Evolutionary conservation across 1,284 basidiomycete genomes (phyloP), one percentile per base, ranked within the genome.

Genomic region (Amylostereum areolatum): DNA sequence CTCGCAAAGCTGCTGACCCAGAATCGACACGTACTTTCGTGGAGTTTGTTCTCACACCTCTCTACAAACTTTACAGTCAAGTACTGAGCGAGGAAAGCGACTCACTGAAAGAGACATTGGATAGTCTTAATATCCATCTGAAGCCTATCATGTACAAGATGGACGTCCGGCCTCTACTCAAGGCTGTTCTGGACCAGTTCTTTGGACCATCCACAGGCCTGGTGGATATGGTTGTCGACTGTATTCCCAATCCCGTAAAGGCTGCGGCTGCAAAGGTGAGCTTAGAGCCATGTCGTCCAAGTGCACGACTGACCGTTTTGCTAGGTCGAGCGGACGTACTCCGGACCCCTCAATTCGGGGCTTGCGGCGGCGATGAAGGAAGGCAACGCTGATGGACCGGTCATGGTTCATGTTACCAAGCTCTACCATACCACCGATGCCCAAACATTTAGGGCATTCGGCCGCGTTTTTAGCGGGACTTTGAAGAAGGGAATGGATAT

Each of bases 101-200:
- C 8, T 76, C 78, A 35, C 77, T 99, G 43, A 88, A 85, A 62
- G 77, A 75, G 47, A 98, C 95, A 1, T 74, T 99, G n/a, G 74
- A 74, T 5, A 73, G 75, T 11, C 75, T 99, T 34, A 83, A 85
- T 4, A 99, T 99, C 61, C 78, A 81, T 44, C 73, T 99, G 57
- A 97, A 96, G 69, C 89, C 93, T 0, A 77, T 94, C 36, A 91
- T 92, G 77, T 99, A 88, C 77, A 98, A 98, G 75, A 96, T 98
- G 86, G 97, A 99, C 64, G 94, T 96, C 6, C 77, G 95, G 48
- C 96, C 97, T 3, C 70, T 99, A 51, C 74, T 99, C 55, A 96
- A 97, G 71, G 90, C 91, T 41, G 88, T 98, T 3, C 72, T 97
- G 55, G 89, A 90, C 60, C 92, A 97, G 59, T 99, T 99, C 77